A percentile compares a stretch with the other conserved stretches of the same genome.
Conservation (phyloP, 371 early-diverging fungal genomes). For the Mortierella sp. region DNA sequence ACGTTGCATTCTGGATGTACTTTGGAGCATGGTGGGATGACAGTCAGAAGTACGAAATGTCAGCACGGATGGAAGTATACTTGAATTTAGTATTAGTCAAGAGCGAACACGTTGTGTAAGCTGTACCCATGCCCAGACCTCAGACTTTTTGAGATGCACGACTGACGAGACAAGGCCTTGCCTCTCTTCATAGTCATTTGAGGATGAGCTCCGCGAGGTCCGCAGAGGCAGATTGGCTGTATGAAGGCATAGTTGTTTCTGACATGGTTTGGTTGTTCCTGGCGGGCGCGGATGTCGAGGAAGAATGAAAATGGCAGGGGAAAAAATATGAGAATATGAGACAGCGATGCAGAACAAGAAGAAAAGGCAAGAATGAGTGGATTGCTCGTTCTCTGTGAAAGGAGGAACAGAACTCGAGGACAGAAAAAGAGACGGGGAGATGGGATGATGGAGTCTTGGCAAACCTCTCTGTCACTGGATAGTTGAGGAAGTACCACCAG, state of each 20-base stretch:
- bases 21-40: background rate
- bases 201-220: slow-evolving; percentile 24
- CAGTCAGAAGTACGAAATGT: background rate
- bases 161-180: slow-evolving; percentile 6
- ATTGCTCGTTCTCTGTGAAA: no score
- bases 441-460: background rate
- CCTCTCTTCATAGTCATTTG: slow-evolving; percentile 25
- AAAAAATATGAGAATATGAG: background rate
- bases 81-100: background rate
- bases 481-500: no score
- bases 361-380: no score
- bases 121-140: slow-evolving; percentile 49
- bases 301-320: background rate
- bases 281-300: background rate
- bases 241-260: background rate
- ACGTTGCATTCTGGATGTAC: slow-evolving; percentile 51
- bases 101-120: no score
- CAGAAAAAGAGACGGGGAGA: background rate
- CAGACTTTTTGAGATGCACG: slow-evolving; percentile 24
- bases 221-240: background rate
- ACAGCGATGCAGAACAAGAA: background rate
- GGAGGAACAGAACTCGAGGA: no score
- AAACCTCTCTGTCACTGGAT: no score
- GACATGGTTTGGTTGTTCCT: background rate
- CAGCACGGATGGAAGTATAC: background rate